phyloP scores from a whole-genome alignment of 257 asterid species.

The Linderniella brevidens region DNA sequence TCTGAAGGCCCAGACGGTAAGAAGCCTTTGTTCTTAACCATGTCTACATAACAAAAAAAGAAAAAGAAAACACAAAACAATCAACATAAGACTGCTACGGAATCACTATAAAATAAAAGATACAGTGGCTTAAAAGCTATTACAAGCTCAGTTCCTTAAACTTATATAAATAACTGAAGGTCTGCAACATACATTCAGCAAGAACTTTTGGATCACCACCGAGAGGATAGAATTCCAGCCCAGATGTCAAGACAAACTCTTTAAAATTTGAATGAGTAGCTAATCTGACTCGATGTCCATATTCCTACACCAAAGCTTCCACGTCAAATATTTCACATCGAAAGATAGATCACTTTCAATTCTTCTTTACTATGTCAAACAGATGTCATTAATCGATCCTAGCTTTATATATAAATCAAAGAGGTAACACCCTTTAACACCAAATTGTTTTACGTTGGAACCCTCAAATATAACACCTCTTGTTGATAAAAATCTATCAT shows the following conservation, averaged over 20 bases:
- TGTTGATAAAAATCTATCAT: background rate
- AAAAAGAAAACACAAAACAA: constrained; percentile 10
- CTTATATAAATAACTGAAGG: no score
- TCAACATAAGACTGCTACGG: background rate
- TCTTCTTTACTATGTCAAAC: no score
- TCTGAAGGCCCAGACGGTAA: constrained; percentile 98
- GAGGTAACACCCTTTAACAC: no score
- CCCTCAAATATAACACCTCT: no score
- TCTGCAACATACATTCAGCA: constrained; percentile 67
- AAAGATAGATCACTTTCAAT: background rate
- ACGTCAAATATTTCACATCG: constrained; percentile 10
- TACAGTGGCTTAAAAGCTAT: background rate
- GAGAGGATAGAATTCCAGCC: constrained; percentile 92
- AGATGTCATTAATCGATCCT: no score
- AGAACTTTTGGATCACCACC: constrained; percentile 97
- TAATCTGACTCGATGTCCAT: constrained; percentile 87
- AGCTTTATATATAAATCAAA: no score
- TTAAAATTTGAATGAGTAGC: constrained; percentile 93
- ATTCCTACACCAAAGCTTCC: constrained; percentile 59
- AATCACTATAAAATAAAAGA: background rate
- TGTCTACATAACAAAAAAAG: constrained; percentile 67
- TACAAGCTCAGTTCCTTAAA: background rate
- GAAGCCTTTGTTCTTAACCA: constrained; percentile 97
- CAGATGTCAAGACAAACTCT: constrained; percentile 89
- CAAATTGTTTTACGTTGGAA: no score